Conservation (phyloP, 768 basidiomycete genomes). For the Agrocybe chaxingu region DNA sequence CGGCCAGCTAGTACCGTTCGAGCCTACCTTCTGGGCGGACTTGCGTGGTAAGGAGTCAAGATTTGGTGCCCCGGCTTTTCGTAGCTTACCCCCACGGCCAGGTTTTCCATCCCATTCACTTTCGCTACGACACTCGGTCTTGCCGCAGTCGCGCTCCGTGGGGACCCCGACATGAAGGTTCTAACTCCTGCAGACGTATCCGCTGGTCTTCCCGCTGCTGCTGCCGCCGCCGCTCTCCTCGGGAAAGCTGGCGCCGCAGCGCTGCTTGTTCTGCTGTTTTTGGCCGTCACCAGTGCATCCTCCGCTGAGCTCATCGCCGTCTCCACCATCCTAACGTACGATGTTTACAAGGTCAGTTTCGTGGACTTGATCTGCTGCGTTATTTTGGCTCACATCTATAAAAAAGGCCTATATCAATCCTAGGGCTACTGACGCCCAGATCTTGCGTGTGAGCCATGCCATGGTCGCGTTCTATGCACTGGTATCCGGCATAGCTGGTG, state of each 20-base stretch:
- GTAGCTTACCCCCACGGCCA: no score
- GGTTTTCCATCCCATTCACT: constrained; percentile 80
- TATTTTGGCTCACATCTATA: no score
- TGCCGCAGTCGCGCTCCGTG: constrained; percentile 79
- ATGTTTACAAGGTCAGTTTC: constrained; percentile 66
- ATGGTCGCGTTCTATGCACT: constrained; percentile 67
- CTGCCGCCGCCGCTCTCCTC: constrained; percentile 79
- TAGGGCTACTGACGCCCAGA: constrained; percentile 68
- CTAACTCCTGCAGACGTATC: constrained; percentile 64
- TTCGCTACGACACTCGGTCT: constrained; percentile 88
- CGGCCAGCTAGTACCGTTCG: constrained; percentile 83
- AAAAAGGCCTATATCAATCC: constrained; percentile 68
- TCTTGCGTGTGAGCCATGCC: constrained; percentile 64
- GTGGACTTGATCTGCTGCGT: no score
- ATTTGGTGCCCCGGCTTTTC: no score
- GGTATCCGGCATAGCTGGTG: constrained; percentile 77
- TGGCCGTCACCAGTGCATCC: constrained; percentile 76
- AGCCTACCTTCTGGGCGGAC: constrained; percentile 84
- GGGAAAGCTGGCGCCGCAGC: constrained; percentile 79
- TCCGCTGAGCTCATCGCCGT: constrained; percentile 92
- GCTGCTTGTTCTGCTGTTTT: constrained; percentile 79
- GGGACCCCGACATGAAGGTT: constrained; percentile 49
- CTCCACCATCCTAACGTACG: constrained; percentile 79
- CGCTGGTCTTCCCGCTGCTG: constrained; percentile 84
- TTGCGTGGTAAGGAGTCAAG: constrained; percentile 63